These are phyloP conservation scores for Sporisorium sorghi DNA, from an alignment of 1,284 basidiomycete genomes.

Conservation along the genomic window DNA sequence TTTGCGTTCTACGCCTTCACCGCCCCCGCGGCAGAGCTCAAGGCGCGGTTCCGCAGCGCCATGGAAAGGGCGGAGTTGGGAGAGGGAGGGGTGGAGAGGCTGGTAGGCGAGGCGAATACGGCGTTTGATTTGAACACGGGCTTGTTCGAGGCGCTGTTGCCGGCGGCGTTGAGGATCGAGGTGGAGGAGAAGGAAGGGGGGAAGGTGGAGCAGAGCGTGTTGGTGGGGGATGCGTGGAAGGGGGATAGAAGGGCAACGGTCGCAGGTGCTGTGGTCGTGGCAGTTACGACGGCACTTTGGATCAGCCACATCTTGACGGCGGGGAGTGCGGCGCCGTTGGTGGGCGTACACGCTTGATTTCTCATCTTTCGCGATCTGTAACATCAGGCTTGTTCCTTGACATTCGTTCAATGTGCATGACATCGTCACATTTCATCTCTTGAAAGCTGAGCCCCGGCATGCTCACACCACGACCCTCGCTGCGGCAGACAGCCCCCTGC, in stretches of 20 bases:
- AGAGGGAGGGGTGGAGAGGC: too few relatives aligned
- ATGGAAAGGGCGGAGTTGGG: too few relatives aligned
- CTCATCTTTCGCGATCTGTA: not conserved
- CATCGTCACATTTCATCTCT: too few relatives aligned
- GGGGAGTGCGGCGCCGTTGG: too few relatives aligned
- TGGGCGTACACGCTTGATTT: not conserved
- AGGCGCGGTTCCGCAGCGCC: constrained; percentile 80
- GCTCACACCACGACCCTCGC: not conserved
- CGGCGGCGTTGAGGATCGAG: constrained; percentile 10
- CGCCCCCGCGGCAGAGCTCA: constrained; percentile 78
- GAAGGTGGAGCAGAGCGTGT: too few relatives aligned
- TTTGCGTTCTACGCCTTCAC: constrained; percentile 81
- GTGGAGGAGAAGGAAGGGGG: too few relatives aligned
- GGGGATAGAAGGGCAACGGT: not conserved
- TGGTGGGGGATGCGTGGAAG: not conserved
- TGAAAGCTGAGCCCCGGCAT: too few relatives aligned
- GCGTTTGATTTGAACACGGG: constrained; percentile 79
- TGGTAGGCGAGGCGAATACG: constrained; percentile 77
- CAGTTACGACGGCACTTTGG: not conserved
- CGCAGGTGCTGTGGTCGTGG: not conserved
- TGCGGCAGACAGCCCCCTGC: not conserved
- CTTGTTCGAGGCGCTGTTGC: constrained; percentile 72
- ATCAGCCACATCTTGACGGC: not conserved
- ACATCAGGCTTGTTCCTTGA: too few relatives aligned
- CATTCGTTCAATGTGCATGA: not conserved